Conservation (phyloP, 2,329 filamentous ascomycete species). For the Elsinoe perseae region DNA sequence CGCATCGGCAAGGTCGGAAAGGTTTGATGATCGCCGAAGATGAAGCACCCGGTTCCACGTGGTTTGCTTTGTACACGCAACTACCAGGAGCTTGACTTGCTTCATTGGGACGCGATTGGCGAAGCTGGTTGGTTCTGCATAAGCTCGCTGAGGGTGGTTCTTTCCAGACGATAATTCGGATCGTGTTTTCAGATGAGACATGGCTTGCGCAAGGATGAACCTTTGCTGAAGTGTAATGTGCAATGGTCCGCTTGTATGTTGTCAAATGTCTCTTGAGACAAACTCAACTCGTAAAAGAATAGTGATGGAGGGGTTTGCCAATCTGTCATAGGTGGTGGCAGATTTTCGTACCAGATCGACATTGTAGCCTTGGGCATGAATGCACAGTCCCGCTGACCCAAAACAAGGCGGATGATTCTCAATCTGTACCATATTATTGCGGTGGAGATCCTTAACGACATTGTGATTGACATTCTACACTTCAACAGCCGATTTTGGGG, state of each 20-base stretch:
- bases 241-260: neutral
- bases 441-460: neutral
- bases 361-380: slow-evolving; percentile 11
- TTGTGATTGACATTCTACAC: neutral
- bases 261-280: no score
- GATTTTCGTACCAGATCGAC: slow-evolving; percentile 1
- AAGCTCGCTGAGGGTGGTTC: neutral
- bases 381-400: neutral
- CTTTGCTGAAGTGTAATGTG: neutral
- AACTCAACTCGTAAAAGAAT: neutral
- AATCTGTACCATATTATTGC: slow-evolving; percentile 1
- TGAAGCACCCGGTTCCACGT: slow-evolving; percentile 10
- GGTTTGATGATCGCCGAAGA: slow-evolving; percentile 1
- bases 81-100: slow-evolving; percentile 6
- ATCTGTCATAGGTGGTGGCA: neutral
- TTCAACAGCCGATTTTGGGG: neutral
- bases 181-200: slow-evolving; percentile 1
- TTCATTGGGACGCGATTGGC: neutral
- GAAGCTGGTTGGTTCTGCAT: neutral
- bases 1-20: slow-evolving; percentile 4
- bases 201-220: neutral
- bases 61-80: neutral
- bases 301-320: neutral
- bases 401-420: neutral
- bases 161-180: neutral